phyloP scores from a whole-genome alignment of 768 basidiomycete genomes.

The Filobasidium floriforme region DNA sequence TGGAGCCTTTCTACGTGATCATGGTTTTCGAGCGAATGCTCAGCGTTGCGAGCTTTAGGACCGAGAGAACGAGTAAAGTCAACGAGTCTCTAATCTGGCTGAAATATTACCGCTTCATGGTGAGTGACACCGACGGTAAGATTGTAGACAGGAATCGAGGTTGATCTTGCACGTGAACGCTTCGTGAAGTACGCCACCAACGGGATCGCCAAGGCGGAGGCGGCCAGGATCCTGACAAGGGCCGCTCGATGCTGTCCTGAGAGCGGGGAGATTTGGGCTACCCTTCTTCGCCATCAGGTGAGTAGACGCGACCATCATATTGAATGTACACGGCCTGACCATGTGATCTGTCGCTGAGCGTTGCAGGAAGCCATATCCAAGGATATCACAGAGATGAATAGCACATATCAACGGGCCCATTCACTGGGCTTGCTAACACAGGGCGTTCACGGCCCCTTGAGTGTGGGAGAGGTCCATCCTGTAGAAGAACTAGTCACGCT shows the following conservation, averaged over 20 bases:
- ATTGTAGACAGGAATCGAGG: conserved; percentile 3
- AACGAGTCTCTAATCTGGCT: conserved; percentile 36
- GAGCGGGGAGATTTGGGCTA: conserved; percentile 30
- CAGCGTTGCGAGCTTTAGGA: conserved; percentile 18
- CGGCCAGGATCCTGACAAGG: conserved; percentile 9
- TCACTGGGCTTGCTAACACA: conserved; percentile 27
- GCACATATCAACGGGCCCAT: conserved; percentile 27
- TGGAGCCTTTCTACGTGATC: conserved; percentile 15
- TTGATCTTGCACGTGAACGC: conserved; percentile 1
- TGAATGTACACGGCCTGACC: background rate
- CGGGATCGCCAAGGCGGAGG: conserved; percentile 15
- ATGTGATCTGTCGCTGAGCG: background rate
- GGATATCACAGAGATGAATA: conserved; percentile 23
- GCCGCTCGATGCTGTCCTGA: conserved; percentile 36
- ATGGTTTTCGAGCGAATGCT: conserved; percentile 16
- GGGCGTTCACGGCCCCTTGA: background rate
- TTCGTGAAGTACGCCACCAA: conserved; percentile 13
- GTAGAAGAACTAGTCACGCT: conserved; percentile 20
- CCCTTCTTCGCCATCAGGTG: conserved; percentile 12
- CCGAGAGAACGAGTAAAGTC: conserved; percentile 27
- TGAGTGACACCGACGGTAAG: conserved; percentile 16
- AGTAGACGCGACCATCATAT: background rate
- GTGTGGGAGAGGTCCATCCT: background rate
- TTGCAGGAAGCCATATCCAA: conserved; percentile 14
- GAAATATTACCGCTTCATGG: conserved; percentile 32